Percentiles rank a stretch among this genome's conserved stretches.
Conservation (phyloP, 73 alveolate species). For the Paraurostyla sp. region DNA sequence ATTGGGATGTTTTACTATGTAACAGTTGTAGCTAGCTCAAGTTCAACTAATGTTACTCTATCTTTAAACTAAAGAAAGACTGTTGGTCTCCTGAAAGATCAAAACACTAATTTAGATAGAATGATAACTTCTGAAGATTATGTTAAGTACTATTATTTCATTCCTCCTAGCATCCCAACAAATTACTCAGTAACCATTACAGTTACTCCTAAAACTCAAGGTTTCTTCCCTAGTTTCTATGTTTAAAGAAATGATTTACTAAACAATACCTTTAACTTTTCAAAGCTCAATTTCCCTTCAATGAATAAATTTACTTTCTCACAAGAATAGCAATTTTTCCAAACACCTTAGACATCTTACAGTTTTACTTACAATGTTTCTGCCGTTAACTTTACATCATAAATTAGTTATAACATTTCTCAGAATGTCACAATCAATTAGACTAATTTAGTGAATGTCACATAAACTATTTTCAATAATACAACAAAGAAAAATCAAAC, state of each 20-base stretch:
- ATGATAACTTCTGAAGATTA: slow-evolving; percentile 37
- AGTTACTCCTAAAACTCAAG: slow-evolving; percentile 30
- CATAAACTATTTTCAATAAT: neutral
- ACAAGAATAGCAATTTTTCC: neutral
- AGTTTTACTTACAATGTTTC: slow-evolving; percentile 7
- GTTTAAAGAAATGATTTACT: slow-evolving; percentile 18
- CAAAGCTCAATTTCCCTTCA: neutral
- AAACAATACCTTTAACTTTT: neutral
- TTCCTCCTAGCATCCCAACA: neutral
- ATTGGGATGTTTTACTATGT: slow-evolving; percentile 10
- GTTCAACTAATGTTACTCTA: neutral
- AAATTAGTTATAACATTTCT: neutral
- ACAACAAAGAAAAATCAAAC: slow-evolving; percentile 20
- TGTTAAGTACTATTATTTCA: slow-evolving; percentile 18
- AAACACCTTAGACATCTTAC: neutral
- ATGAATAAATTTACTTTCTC: neutral
- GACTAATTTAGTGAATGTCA: neutral
- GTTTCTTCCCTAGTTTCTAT: slow-evolving; percentile 10
- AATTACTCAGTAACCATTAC: neutral
- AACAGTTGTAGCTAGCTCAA: slow-evolving; percentile 20
- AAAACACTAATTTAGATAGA: neutral
- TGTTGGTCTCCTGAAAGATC: neutral
- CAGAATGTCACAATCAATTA: neutral
- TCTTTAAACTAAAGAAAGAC: slow-evolving; percentile 10
- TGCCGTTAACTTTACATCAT: neutral